Evolutionary conservation across 2,329 filamentous ascomycete genomes (phyloP).

Genomic region (Diaporthe sp.): DNA sequence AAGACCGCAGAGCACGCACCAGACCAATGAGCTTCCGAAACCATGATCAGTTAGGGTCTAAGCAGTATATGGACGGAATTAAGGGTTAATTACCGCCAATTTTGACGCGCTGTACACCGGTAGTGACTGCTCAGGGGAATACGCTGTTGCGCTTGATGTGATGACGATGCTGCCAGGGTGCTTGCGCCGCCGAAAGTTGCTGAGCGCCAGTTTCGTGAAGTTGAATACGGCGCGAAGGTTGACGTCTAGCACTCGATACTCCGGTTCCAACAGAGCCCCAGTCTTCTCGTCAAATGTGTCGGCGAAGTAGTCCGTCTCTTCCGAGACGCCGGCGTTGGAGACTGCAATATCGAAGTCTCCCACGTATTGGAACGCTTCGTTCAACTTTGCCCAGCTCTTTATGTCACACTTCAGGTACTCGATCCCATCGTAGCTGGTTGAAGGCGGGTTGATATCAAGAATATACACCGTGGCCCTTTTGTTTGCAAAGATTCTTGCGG

Average conservation of each 20-base stretch:
- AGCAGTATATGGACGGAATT: no score
- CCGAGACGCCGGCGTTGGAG: conserved; percentile 46
- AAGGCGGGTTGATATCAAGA: conserved; percentile 45
- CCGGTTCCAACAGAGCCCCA: conserved; percentile 46
- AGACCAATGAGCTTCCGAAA: conserved; percentile 5
- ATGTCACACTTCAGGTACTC: conserved; percentile 47
- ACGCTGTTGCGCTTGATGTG: conserved; percentile 53
- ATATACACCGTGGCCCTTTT: conserved; percentile 48
- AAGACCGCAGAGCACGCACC: conserved; percentile 50
- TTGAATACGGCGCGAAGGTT: no score
- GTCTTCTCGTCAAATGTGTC: conserved; percentile 49
- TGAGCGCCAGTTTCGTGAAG: no score
- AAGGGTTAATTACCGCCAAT: no score
- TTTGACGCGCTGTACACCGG: conserved; percentile 48
- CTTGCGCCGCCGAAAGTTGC: no score
- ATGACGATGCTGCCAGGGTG: conserved; percentile 51
- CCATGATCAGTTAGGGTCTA: no score
- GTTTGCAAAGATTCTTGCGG: conserved; percentile 47
- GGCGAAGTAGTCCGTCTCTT: conserved; percentile 50
- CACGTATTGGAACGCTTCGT: conserved; percentile 43
- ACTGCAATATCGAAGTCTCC: conserved; percentile 45
- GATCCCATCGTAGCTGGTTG: conserved; percentile 33
- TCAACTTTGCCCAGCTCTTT: conserved; percentile 46
- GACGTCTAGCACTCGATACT: conserved; percentile 40
- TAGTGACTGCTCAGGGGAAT: conserved; percentile 52